phyloP scores from a whole-genome alignment of 345 rosid species.

The Citrus trifoliata region DNA sequence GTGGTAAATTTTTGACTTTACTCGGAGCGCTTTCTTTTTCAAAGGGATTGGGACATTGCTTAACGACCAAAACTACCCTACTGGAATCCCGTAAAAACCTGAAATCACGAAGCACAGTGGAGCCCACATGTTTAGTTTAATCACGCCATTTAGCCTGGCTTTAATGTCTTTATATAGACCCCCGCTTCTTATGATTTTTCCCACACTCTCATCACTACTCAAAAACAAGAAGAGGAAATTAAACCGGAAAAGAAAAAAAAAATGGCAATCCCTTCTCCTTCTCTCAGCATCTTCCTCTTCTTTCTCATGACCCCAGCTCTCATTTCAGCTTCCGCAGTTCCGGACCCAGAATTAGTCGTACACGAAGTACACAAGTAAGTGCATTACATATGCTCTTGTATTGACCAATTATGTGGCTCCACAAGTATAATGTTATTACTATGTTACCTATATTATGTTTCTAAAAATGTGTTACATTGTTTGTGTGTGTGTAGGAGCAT shows the following conservation, averaged over 20 bases:
- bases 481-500: slow-evolving; percentile 35
- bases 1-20: slow-evolving; percentile 20
- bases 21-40: not conserved
- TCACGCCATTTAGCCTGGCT: slow-evolving; percentile 27
- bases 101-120: slow-evolving; percentile 43
- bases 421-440: not conserved
- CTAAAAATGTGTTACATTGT: not conserved
- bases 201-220: not conserved
- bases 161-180: slow-evolving; percentile 36
- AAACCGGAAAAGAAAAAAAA: not conserved
- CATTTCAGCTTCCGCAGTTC: slow-evolving; percentile 44
- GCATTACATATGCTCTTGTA: not conserved
- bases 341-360: slow-evolving; percentile 53
- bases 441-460: not conserved
- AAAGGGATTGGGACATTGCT: slow-evolving; percentile 11
- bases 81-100: slow-evolving; percentile 40
- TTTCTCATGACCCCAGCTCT: slow-evolving; percentile 25
- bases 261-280: slow-evolving; percentile 28
- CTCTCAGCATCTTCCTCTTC: slow-evolving; percentile 31
- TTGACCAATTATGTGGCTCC: not conserved
- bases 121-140: slow-evolving; percentile 38
- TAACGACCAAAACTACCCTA: slow-evolving; percentile 38
- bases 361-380: slow-evolving; percentile 63
- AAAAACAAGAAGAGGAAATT: not conserved
- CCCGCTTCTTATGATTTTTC: not conserved